phyloP scores from a whole-genome alignment of 2,329 filamentous ascomycete species.

The Gliomastix tumulicola region DNA sequence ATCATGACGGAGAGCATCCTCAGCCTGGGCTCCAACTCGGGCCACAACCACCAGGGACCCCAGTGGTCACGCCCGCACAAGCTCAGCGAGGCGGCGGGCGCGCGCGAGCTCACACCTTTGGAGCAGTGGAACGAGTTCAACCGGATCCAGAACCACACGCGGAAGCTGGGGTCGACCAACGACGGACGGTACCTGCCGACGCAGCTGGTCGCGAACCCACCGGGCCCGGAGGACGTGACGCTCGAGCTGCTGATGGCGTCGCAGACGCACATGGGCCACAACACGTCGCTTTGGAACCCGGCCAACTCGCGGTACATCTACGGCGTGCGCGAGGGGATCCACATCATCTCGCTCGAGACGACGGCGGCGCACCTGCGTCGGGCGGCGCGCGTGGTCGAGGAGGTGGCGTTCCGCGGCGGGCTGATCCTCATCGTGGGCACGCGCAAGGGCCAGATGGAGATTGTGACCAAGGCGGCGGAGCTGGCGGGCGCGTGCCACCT shows the following conservation, averaged over 20 bases:
- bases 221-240: constrained; percentile 71
- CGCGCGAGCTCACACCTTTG: constrained; percentile 24
- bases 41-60: constrained; percentile 20
- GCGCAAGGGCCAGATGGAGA: constrained; percentile 69
- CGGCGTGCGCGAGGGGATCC: constrained; percentile 78
- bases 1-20: constrained; percentile 22
- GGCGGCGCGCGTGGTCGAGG: constrained; percentile 85
- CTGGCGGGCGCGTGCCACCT: constrained; percentile 76
- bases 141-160: constrained; percentile 32
- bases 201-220: constrained; percentile 64
- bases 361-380: constrained; percentile 87
- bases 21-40: constrained; percentile 24
- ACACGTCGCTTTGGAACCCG: constrained; percentile 89
- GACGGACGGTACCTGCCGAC: constrained; percentile 57
- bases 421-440: constrained; percentile 89
- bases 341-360: constrained; percentile 87
- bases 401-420: constrained; percentile 75
- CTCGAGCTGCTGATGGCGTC: constrained; percentile 85
- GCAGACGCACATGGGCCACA: constrained; percentile 85
- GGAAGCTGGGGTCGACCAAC: constrained; percentile 39
- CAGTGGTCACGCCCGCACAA: constrained; percentile 23
- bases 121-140: constrained; percentile 31
- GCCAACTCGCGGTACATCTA: constrained; percentile 91
- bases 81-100: constrained; percentile 18
- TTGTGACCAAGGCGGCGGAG: constrained; percentile 74